phyloP scores from a whole-genome alignment of 2,329 filamentous ascomycete species.

The Aspergillus jensenii region DNA sequence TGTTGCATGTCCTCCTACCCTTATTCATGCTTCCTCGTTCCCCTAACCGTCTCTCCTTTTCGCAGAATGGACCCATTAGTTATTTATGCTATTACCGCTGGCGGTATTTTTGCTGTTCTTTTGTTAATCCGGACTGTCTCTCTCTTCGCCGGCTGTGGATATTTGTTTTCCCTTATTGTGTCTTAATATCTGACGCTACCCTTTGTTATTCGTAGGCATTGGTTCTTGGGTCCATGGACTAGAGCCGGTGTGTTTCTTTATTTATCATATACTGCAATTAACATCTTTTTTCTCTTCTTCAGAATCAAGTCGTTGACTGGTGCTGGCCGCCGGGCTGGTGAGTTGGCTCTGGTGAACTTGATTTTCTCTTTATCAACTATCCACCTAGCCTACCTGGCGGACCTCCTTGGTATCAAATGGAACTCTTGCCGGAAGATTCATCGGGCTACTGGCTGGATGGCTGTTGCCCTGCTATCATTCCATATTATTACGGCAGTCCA shows the following conservation, averaged over 20 bases:
- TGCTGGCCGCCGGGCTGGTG: slow-evolving; percentile 16
- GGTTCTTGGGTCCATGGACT: slow-evolving; percentile 16
- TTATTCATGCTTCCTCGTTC: too few relatives aligned
- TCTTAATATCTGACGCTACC: slow-evolving; percentile 16
- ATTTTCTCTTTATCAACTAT: slow-evolving; percentile 17
- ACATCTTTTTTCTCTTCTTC: slow-evolving; percentile 19
- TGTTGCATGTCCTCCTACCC: too few relatives aligned
- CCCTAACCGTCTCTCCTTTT: too few relatives aligned
- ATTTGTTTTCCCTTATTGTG: slow-evolving; percentile 10
- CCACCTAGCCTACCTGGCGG: slow-evolving; percentile 18
- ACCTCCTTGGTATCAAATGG: slow-evolving; percentile 19
- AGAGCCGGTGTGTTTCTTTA: slow-evolving; percentile 15
- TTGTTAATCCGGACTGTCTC: too few relatives aligned
- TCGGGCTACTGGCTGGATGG: slow-evolving; percentile 21
- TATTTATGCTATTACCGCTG: slow-evolving; percentile 18
- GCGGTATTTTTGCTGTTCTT: slow-evolving; percentile 14
- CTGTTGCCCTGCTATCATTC: slow-evolving; percentile 16
- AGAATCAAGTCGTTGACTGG: slow-evolving; percentile 5
- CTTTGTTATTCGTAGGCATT: slow-evolving; percentile 18
- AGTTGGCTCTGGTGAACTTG: slow-evolving; percentile 23
- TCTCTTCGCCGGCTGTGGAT: background rate
- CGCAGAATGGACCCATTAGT: too few relatives aligned
- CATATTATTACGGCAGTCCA: background rate
- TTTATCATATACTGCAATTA: slow-evolving; percentile 16
- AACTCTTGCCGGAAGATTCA: slow-evolving; percentile 18